A percentile compares a stretch with the other conserved stretches of the same genome.
Evolutionary conservation across 108 stramenopile genomes (phyloP).

Genomic region (Cyclostephanos tholiformis): DNA sequence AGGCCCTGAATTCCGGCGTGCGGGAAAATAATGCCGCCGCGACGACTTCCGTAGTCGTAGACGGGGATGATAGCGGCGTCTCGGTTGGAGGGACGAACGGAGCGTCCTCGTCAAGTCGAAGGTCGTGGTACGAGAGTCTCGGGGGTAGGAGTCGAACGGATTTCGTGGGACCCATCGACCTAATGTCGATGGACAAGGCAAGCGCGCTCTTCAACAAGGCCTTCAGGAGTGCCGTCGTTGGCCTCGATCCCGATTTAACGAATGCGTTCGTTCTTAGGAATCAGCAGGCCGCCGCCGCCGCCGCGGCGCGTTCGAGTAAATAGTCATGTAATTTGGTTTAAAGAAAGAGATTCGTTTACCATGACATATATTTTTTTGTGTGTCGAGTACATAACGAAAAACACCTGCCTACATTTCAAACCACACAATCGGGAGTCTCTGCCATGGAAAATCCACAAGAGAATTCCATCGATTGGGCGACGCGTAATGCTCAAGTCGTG

Average conservation of each 20-base stretch:
- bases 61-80: not conserved
- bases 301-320: not conserved
- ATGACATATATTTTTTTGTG: too few relatives aligned
- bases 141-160: slow-evolving; percentile 75
- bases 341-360: not conserved
- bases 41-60: too few relatives aligned
- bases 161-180: slow-evolving; percentile 61
- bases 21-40: slow-evolving; percentile 13
- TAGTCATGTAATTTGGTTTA: not conserved
- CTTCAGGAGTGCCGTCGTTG: slow-evolving; percentile 59
- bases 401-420: too few relatives aligned
- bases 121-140: slow-evolving; percentile 83
- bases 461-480: too few relatives aligned
- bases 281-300: slow-evolving; percentile 14
- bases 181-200: slow-evolving; percentile 62
- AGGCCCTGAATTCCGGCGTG: slow-evolving; percentile 63
- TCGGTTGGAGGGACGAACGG: not conserved
- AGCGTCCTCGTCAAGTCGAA: not conserved
- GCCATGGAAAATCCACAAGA: too few relatives aligned
- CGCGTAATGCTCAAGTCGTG: too few relatives aligned
- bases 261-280: slow-evolving; percentile 77
- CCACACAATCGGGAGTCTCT: too few relatives aligned
- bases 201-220: slow-evolving; percentile 50
- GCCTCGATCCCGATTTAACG: slow-evolving; percentile 67
- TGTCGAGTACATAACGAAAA: too few relatives aligned